Conservation (phyloP, 2,329 filamentous ascomycete species). For the Exophiala dermatitidis region DNA sequence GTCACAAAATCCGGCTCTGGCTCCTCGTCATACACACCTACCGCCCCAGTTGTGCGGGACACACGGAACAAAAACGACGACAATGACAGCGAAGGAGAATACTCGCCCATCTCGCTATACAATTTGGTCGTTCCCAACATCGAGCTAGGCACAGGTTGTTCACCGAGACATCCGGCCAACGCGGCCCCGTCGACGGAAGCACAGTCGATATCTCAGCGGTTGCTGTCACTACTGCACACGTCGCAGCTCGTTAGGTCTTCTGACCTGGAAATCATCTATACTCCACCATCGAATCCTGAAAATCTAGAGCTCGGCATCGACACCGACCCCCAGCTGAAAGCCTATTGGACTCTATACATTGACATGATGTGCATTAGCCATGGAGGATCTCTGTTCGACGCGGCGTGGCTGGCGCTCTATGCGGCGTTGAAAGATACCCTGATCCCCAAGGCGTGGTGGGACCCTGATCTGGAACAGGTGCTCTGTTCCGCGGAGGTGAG, state of each 20-base stretch:
- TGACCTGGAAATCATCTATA: slow-evolving; percentile 67
- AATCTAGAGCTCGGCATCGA: slow-evolving; percentile 36
- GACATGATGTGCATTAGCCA: slow-evolving; percentile 92
- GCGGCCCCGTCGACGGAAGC: slow-evolving; percentile 66
- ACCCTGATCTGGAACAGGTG: slow-evolving; percentile 69
- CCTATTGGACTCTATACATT: slow-evolving; percentile 92
- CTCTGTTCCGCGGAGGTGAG: slow-evolving; percentile 61
- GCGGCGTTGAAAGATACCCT: slow-evolving; percentile 72
- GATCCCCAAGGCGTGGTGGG: slow-evolving; percentile 74
- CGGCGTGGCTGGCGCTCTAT: slow-evolving; percentile 76
- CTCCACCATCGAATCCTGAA: slow-evolving; percentile 34
- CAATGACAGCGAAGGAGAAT: slow-evolving; percentile 38
- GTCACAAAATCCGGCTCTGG: slow-evolving; percentile 29
- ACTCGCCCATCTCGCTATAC: slow-evolving; percentile 32
- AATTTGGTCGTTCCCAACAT: slow-evolving; percentile 88
- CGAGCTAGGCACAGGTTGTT: slow-evolving; percentile 83
- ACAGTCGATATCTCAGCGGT: slow-evolving; percentile 74
- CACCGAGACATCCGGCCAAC: slow-evolving; percentile 72
- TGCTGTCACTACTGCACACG: slow-evolving; percentile 68
- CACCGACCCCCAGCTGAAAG: slow-evolving; percentile 55
- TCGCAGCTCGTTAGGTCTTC: slow-evolving; percentile 59
- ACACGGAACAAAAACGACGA: slow-evolving; percentile 34
- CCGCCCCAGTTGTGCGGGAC: neutral
- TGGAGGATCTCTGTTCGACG: slow-evolving; percentile 68
- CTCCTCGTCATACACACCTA: slow-evolving; percentile 4